Conservation (phyloP, 2,329 filamentous ascomycete genomes). For the Sarocladiaceae sp. region DNA sequence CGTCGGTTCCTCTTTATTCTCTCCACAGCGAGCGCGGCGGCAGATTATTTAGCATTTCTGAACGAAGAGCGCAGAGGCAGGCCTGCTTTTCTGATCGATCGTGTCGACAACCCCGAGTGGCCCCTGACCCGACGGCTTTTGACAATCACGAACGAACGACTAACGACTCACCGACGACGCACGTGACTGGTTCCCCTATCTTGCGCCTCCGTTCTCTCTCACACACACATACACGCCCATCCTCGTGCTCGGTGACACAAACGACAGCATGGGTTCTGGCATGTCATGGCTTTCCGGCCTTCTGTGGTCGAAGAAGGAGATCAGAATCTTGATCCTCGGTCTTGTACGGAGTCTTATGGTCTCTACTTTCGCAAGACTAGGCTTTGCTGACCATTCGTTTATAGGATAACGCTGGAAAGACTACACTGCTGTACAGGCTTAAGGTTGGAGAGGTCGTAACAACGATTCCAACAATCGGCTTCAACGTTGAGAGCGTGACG, state of each 20-base stretch:
- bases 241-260: not conserved
- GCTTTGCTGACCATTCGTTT: slow-evolving; percentile 14
- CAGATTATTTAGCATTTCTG: slow-evolving; percentile 6
- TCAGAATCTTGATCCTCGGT: slow-evolving; percentile 89
- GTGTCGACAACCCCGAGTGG: not conserved
- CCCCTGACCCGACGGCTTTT: not conserved
- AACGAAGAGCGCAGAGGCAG: not conserved
- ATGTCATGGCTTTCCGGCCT: slow-evolving; percentile 69
- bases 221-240: not conserved
- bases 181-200: not conserved
- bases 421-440: slow-evolving; percentile 89
- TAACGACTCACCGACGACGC: not conserved
- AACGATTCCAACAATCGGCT: slow-evolving; percentile 97
- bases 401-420: slow-evolving; percentile 97
- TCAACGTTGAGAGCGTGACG: slow-evolving; percentile 97
- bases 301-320: slow-evolving; percentile 94
- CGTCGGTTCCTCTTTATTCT: not conserved
- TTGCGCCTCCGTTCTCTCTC: not conserved
- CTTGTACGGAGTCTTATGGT: slow-evolving; percentile 53
- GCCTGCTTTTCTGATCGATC: not conserved
- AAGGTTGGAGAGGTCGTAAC: slow-evolving; percentile 99
- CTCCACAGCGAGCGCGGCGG: slow-evolving; percentile 5
- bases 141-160: slow-evolving; percentile 5
- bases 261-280: slow-evolving; percentile 51
- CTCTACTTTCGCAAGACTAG: not conserved